Conservation (phyloP, 2,329 filamentous ascomycete genomes). For the Aspergillus eucalypticola region DNA sequence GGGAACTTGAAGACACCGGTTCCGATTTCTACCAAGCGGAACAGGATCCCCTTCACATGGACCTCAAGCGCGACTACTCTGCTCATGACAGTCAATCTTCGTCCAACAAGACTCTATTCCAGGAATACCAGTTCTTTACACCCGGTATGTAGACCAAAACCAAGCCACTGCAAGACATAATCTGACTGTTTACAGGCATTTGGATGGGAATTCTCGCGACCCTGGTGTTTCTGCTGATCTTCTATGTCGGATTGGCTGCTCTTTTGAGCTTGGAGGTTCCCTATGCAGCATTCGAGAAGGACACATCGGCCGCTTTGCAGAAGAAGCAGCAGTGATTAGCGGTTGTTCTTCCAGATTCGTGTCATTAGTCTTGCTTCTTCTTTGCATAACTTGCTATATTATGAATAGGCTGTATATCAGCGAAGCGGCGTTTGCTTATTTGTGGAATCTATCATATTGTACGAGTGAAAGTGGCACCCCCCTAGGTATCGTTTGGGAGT, state of each 20-base stretch:
- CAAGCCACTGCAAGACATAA: background rate
- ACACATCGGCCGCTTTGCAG: conserved; percentile 84
- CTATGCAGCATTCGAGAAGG: conserved; percentile 95
- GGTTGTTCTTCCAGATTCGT: conserved; percentile 8
- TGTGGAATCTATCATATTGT: conserved; percentile 1
- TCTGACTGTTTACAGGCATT: conserved; percentile 59
- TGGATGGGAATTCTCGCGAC: conserved; percentile 80
- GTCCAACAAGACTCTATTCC: conserved; percentile 59
- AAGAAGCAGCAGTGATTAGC: conserved; percentile 68
- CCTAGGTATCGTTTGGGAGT: background rate
- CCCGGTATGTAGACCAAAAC: conserved; percentile 59
- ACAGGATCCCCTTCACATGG: conserved; percentile 64
- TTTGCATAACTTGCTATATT: background rate
- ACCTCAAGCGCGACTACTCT: conserved; percentile 68
- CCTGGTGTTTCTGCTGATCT: conserved; percentile 71
- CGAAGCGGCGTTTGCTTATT: background rate
- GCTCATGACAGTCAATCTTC: conserved; percentile 38
- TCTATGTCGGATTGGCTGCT: conserved; percentile 75
- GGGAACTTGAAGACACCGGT: conserved; percentile 34
- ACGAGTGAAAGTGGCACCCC: background rate
- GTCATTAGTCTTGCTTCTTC: background rate
- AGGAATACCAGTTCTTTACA: conserved; percentile 92
- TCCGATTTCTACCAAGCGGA: conserved; percentile 62
- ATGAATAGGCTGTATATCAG: conserved; percentile 1
- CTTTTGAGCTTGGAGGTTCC: conserved; percentile 81